Base-by-base conservation (phyloP, 495 filamentous ascomycete genomes). In the Aspergillus ellipticus region DNA sequence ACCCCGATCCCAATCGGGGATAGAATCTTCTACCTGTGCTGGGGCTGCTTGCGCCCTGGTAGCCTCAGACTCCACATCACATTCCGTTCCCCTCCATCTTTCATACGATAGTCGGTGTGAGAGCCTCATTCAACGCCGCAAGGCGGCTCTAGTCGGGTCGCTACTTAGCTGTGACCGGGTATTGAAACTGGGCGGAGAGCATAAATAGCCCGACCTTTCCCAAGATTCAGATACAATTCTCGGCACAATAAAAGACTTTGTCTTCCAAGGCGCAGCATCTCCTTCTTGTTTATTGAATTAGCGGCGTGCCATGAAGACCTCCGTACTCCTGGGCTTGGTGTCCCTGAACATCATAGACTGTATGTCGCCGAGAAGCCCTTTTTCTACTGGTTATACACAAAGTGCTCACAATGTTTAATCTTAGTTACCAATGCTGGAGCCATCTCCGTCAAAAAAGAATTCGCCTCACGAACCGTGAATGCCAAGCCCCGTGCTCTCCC, bases 281-380 rank as follows among this genome's bases (percentile, higher is more conserved):
- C n/a, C 3, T 3, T 43, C 41, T 19, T 10, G 16, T 43, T 43
- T 5, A 43, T 43, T n/a, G 7, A 22, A 19, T 16, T n/a, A 9
- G 41, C 20, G 41, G 20, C 16, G 41, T 20, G 16, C 41, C 20
- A 43, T 43, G 41, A 43, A 43, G 41, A 43, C n/a, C 20, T 43
- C 41, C 8, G 10, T 22, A 43, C 20, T 43, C n/a, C n/a, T 43
- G 41, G 41, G 41, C 41, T 43, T 43, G 41, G 19, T 43, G 41
- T 43, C 41, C 41, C 41, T 43, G 16, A 43, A 43, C 41, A 43
- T 43, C 41, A 43, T 43, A 16, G 41, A 43, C n/a, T 43, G 41
- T 43, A 22, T 9, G 41, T 43, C 7, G 16, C 37, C 11, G 37
- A 41, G 37, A 41, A 13, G 37, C 4, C 10, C n/a, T 22, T 19